Evolutionary conservation across 2,329 filamentous ascomycete genomes (phyloP), one percentile per base, ranked within the genome.

Genomic region (Phyllosticta ampelicida): DNA sequence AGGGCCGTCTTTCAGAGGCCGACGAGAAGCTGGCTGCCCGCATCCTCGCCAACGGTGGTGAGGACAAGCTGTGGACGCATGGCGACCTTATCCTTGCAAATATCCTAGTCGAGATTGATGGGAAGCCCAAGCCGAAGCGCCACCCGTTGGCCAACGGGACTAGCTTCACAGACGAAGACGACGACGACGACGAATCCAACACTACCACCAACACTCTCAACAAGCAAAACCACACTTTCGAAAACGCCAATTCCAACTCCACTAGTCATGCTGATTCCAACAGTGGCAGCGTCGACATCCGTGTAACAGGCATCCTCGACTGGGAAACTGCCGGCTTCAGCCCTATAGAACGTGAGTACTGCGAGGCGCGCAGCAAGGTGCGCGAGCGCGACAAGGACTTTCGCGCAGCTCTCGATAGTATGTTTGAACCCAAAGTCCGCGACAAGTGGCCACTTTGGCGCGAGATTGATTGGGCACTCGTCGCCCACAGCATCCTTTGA

Each of bases 271-370:
- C 36, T 8, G 36, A 44, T 8, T n/a, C 36, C 13, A n/a, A 16
- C 13, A 26, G 23, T 26, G 36, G 36, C 36, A 16, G 36, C 13
- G n/a, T n/a, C n/a, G 36, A 16, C 13, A 23, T 49, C 21, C 55
- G 55, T 36, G 57, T 64, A 54, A 56, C 58, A 20, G 60, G 51
- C 20, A 62, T 65, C 26, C 53, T 65, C 16, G 63, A 65, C 18
- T 63, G 63, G 62, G 62, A 61, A 19, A 53, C 59, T 50, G 63
- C 62, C 8, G 62, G 63, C 3, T 64, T 63, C 52, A 64, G 63
- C 50, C 62, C 64, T 48, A 59, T 53, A 16, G 60, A 61, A 48
- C 59, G 63, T 11, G 63, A 65, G 54, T 65, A 62, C 49, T 63
- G 63, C 13, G 62, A 65, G 56, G 62, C 60, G 19, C 61, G 61